phyloP scores from a whole-genome alignment of 2,329 filamentous ascomycete species.

The Monosporascus sp. region DNA sequence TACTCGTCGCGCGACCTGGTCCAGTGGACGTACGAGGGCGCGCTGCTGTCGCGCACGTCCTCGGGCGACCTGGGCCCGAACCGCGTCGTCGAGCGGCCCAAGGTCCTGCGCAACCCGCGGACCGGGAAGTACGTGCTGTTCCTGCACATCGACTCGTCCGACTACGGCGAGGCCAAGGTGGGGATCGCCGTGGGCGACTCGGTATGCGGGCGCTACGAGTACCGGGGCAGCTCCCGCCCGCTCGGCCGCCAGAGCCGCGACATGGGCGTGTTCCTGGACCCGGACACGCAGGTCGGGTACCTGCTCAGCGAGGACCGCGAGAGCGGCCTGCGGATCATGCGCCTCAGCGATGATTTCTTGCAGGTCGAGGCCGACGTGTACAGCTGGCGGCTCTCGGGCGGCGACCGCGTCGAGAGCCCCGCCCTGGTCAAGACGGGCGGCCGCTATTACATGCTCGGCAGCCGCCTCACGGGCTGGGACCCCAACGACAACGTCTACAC shows the following conservation, averaged over 20 bases:
- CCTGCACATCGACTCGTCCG: constrained; percentile 59
- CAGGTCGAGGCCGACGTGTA: constrained; percentile 43
- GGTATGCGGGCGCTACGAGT: constrained; percentile 55
- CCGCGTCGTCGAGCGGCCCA: constrained; percentile 61
- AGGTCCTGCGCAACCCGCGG: constrained; percentile 61
- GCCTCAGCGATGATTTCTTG: constrained; percentile 52
- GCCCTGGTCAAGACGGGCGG: constrained; percentile 56
- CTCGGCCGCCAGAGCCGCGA: constrained; percentile 49
- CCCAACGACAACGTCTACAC: constrained; percentile 61
- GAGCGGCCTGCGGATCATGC: constrained; percentile 53
- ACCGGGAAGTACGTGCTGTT: constrained; percentile 63
- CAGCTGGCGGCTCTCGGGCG: constrained; percentile 31
- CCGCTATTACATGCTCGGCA: constrained; percentile 62
- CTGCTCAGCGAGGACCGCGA: constrained; percentile 34
- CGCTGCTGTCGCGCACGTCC: constrained; percentile 47
- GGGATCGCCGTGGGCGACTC: constrained; percentile 55
- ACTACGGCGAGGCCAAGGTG: constrained; percentile 58
- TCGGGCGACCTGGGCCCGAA: constrained; percentile 53
- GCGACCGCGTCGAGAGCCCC: constrained; percentile 53
- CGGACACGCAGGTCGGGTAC: neutral
- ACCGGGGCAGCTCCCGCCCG: constrained; percentile 34
- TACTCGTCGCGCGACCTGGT: constrained; percentile 59
- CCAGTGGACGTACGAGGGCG: constrained; percentile 57
- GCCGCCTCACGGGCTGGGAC: constrained; percentile 50
- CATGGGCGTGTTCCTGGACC: constrained; percentile 55